A percentile compares a stretch with the other conserved stretches of the same genome.
Evolutionary conservation across 2,329 filamentous ascomycete species (phyloP).

Genomic region (Neofusicoccum umdonicola): DNA sequence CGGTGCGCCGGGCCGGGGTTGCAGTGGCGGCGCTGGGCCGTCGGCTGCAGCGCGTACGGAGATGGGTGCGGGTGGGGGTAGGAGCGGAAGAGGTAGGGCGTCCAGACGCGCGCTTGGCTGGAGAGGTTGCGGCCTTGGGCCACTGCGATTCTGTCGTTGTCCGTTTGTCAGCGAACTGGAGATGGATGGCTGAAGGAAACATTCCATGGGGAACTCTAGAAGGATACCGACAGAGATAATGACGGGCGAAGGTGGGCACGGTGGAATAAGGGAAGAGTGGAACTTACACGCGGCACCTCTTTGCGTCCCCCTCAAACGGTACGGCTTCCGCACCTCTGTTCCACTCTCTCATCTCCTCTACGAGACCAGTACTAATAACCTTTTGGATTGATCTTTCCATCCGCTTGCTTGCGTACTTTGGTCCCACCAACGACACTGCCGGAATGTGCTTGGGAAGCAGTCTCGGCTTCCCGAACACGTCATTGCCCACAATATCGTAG

Average conservation of each 20-base stretch:
- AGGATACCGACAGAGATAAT: too few relatives aligned
- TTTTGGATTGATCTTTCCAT: slow-evolving; percentile 19
- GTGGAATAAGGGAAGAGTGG: too few relatives aligned
- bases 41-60: not conserved
- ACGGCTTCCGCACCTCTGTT: slow-evolving; percentile 10
- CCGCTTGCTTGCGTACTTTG: slow-evolving; percentile 17
- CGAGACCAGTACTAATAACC: slow-evolving; percentile 10
- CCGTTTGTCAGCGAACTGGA: slow-evolving; percentile 7
- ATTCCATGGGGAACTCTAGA: too few relatives aligned
- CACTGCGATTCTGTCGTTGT: not conserved
- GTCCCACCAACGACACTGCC: not conserved
- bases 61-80: slow-evolving; percentile 19
- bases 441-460: not conserved
- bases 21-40: not conserved
- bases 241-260: too few relatives aligned
- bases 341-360: slow-evolving; percentile 11
- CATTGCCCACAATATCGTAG: slow-evolving; percentile 21
- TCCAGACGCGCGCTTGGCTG: not conserved
- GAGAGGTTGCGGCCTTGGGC: not conserved
- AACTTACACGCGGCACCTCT: too few relatives aligned
- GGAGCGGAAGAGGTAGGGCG: slow-evolving; percentile 18
- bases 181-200: too few relatives aligned
- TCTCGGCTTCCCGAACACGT: slow-evolving; percentile 21
- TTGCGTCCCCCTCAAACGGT: too few relatives aligned
- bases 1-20: slow-evolving; percentile 19